Conservation (phyloP, 73 alveolate species). For the Halteria grandinella region DNA sequence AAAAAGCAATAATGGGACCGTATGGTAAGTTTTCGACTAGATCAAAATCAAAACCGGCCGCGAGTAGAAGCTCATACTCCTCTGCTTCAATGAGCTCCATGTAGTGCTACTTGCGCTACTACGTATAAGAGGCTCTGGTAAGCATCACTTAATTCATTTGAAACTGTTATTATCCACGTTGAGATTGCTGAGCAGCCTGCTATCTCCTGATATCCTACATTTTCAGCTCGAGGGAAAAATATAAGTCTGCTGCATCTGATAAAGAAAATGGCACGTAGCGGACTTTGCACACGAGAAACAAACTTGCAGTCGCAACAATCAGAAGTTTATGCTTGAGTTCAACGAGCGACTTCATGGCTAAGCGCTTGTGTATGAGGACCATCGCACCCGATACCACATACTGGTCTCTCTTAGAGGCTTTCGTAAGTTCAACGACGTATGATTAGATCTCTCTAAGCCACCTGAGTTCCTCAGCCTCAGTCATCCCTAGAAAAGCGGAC, state of each 20-base stretch:
- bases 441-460: constrained; percentile 42
- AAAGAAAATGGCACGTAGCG: constrained; percentile 49
- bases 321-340: neutral
- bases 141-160: no score
- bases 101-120: neutral
- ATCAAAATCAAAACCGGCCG: constrained; percentile 56
- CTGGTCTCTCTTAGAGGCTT: constrained; percentile 40
- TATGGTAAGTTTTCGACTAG: constrained; percentile 49
- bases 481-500: constrained; percentile 51
- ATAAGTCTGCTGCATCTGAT: constrained; percentile 45
- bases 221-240: constrained; percentile 37
- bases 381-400: constrained; percentile 32
- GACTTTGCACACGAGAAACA: constrained; percentile 56
- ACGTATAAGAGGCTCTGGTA: no score
- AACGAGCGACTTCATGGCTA: constrained; percentile 15
- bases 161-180: constrained; percentile 1
- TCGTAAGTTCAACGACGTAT: constrained; percentile 23
- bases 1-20: constrained; percentile 18
- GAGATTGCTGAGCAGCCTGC: constrained; percentile 1
- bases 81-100: constrained; percentile 21
- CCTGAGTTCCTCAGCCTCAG: constrained; percentile 65
- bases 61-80: constrained; percentile 43
- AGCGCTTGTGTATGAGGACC: constrained; percentile 36
- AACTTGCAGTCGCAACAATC: constrained; percentile 50
- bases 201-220: no score